phyloP scores from a whole-genome alignment of 768 basidiomycete species.

The Lactarius indigo region DNA sequence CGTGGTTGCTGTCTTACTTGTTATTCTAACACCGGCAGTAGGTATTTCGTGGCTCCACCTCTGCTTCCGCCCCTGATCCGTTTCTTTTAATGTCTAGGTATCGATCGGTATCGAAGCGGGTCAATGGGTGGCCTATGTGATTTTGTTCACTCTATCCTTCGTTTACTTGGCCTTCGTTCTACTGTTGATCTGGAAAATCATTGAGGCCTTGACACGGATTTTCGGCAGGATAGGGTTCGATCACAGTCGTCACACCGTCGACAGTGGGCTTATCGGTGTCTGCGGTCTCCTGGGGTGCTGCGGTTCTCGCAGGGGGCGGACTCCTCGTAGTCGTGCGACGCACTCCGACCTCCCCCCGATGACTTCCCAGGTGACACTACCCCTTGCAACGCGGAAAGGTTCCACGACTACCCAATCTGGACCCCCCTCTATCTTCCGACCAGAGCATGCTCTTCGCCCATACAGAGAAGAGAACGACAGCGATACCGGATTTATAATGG shows the following conservation, averaged over 20 bases:
- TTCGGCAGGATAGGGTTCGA: conserved; percentile 79
- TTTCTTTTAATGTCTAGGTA: conserved; percentile 49
- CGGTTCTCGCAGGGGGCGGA: conserved; percentile 41
- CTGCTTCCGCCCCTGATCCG: conserved; percentile 12
- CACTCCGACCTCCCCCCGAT: conserved; percentile 22
- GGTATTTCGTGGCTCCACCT: not conserved
- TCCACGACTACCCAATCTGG: conserved; percentile 45
- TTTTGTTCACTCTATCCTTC: conserved; percentile 77
- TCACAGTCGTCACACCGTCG: conserved; percentile 70
- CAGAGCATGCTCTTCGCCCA: conserved; percentile 73
- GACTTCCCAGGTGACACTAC: conserved; percentile 18
- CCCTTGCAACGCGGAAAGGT: conserved; percentile 26
- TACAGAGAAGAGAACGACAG: conserved; percentile 79
- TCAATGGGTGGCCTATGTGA: conserved; percentile 93
- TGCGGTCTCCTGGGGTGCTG: conserved; percentile 68
- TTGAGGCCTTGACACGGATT: conserved; percentile 80
- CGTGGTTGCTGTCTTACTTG: conserved; percentile 82
- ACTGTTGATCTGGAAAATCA: conserved; percentile 80
- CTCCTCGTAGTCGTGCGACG: conserved; percentile 25
- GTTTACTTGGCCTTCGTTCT: conserved; percentile 79
- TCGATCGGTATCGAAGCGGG: conserved; percentile 75
- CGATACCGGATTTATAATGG: conserved; percentile 85
- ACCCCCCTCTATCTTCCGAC: conserved; percentile 69
- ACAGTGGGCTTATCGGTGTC: conserved; percentile 85
- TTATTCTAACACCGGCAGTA: conserved; percentile 87